These are phyloP conservation scores for Licmophora abbreviata DNA, from an alignment of 108 stramenopile genomes.

Conservation along the genomic window DNA sequence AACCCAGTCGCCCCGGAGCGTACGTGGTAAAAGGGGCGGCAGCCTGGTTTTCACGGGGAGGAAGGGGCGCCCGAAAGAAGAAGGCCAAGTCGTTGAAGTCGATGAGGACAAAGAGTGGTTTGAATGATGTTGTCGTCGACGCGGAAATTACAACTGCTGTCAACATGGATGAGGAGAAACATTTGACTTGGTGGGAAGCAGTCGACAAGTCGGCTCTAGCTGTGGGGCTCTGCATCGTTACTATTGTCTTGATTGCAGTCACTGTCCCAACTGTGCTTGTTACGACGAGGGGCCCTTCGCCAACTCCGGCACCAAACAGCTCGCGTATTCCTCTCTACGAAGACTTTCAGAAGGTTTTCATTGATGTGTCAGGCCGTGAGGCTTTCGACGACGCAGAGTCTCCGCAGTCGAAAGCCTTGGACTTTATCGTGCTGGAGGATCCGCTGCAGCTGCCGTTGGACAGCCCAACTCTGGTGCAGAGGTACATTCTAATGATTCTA, in stretches of 20 bases:
- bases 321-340: not conserved
- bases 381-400: slow-evolving; percentile 1
- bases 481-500: not conserved
- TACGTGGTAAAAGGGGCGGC: no score
- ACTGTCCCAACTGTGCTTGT: slow-evolving; percentile 22
- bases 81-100: no score
- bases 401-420: slow-evolving; percentile 7
- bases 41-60: no score
- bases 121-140: not conserved
- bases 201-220: slow-evolving; percentile 16
- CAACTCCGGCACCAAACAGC: no score
- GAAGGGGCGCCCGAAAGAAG: no score
- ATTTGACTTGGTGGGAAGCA: slow-evolving; percentile 6
- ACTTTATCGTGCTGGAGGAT: slow-evolving; percentile 6
- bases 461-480: not conserved
- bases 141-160: not conserved
- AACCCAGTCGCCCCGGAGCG: no score
- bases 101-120: no score
- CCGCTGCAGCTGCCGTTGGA: slow-evolving; percentile 1
- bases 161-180: not conserved
- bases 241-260: slow-evolving; percentile 21
- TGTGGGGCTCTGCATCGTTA: slow-evolving; percentile 25
- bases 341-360: not conserved
- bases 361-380: not conserved
- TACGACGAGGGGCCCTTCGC: no score